Percentiles rank a stretch among this genome's conserved stretches.
These are phyloP conservation scores for Tuber indicum DNA, from an alignment of 495 filamentous ascomycete genomes.

Conservation along the genomic window DNA sequence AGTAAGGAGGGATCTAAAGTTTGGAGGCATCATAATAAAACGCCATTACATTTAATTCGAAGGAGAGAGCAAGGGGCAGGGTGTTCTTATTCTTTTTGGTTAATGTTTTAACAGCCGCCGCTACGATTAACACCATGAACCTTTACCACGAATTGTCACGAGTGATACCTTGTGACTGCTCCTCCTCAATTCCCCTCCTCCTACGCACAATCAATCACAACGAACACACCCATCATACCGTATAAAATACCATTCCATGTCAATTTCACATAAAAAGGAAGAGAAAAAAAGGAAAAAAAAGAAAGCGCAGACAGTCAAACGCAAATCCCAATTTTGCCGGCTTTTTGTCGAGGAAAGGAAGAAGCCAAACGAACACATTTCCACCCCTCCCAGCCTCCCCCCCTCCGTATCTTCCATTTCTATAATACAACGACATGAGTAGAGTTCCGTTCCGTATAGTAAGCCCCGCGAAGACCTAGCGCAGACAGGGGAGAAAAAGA, in stretches of 20 bases:
- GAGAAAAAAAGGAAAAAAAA: neutral
- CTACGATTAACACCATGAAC: neutral
- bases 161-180: neutral
- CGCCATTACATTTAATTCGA: too few relatives aligned
- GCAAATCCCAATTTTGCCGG: neutral
- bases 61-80: neutral
- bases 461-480: neutral
- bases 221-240: neutral
- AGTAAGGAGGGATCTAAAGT: too few relatives aligned
- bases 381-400: neutral
- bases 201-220: neutral
- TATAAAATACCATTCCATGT: neutral
- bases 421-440: constrained; percentile 3
- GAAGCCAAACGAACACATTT: neutral
- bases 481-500: neutral
- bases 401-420: neutral
- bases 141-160: neutral
- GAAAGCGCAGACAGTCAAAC: neutral
- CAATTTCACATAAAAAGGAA: neutral
- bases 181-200: neutral
- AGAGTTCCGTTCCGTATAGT: neutral
- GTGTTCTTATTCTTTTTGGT: neutral
- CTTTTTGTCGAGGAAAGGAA: neutral
- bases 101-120: neutral
- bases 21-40: too few relatives aligned